Conservation (phyloP, 2,329 filamentous ascomycete species). For the Trichoderma guizhouense region DNA sequence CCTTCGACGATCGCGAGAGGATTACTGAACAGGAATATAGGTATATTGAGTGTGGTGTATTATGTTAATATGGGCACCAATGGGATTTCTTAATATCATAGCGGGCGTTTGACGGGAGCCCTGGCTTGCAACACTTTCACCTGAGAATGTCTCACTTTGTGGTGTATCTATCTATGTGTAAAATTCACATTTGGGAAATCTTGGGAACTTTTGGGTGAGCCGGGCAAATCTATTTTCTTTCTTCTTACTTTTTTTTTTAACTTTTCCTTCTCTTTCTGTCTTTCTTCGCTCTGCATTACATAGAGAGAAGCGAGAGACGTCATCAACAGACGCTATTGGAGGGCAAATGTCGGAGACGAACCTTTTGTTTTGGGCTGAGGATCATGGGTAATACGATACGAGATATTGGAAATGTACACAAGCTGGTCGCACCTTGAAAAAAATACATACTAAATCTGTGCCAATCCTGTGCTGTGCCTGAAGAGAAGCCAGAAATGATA, state of each 20-base stretch:
- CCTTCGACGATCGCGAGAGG: not conserved
- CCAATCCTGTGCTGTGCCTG: not conserved
- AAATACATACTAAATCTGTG: not conserved
- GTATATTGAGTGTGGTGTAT: not conserved
- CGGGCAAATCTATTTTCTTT: not conserved
- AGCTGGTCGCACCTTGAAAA: not conserved
- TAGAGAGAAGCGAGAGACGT: not conserved
- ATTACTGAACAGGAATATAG: conserved; percentile 15
- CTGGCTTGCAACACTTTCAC: not conserved
- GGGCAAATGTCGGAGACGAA: not conserved
- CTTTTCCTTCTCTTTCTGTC: not conserved
- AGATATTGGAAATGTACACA: not conserved
- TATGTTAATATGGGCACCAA: not conserved
- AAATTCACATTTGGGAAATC: not conserved
- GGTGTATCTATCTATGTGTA: not conserved
- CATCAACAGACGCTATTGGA: not conserved
- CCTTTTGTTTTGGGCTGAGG: not conserved
- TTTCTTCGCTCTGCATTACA: not conserved
- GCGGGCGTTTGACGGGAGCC: not conserved
- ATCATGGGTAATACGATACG: not conserved
- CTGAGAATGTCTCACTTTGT: not conserved
- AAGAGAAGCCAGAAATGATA: not conserved
- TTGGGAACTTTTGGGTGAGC: not conserved
- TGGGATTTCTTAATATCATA: not conserved
- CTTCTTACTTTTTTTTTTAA: not conserved